Base-by-base conservation (phyloP, 1,139 yeast genomes). In the Yamadazyma dendronema region DNA sequence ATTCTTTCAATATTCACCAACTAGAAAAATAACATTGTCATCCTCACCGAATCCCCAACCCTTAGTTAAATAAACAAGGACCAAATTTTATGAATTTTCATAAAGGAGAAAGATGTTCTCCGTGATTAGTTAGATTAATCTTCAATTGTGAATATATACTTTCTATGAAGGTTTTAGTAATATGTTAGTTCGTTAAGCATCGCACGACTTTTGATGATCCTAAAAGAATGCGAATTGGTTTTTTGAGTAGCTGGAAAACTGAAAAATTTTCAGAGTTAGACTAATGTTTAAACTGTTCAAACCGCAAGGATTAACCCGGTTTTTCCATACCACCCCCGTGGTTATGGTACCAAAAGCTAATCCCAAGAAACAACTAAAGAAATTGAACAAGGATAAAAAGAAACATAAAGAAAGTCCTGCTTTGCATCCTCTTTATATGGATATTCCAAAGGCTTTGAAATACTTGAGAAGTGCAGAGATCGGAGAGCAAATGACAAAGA, bases 391-490 rank as follows among this genome's bases (percentile, higher is more conserved):
- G 36, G 54, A 59, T 40, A 66, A 67, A 45, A 48, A 55, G 22
- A 56, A 59, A 44, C 72, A 74, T 37, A 73, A 71, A 41, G 66
- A 61, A 40, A 72, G 78, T 2, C 77, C 85, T 1, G 57, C 59
- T 33, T 50, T 57, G 14, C 76, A 74, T 41, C 87, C 89, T 2
- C 65, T 84, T 36, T 84, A 80, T 56, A 80, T 86, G 84, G 81
- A 79, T 32, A 72, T 87, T 10, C 77, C 86, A 10, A 61, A 67
- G 15, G 97, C 97, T 1, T 61, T 89, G 58, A 74, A 84, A 53
- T 89, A 82, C 54, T 58, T 92, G 40, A 73, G 97, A 46, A 96
- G 97, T 0, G 79, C 90, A 4, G 96, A 89, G 59, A 95, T 88
- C 4, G 97, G 97, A 4, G 79, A 85, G 52, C 79, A 92, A 2